phyloP scores from a whole-genome alignment of 257 asterid genomes.

The Knoxia roxburghii region DNA sequence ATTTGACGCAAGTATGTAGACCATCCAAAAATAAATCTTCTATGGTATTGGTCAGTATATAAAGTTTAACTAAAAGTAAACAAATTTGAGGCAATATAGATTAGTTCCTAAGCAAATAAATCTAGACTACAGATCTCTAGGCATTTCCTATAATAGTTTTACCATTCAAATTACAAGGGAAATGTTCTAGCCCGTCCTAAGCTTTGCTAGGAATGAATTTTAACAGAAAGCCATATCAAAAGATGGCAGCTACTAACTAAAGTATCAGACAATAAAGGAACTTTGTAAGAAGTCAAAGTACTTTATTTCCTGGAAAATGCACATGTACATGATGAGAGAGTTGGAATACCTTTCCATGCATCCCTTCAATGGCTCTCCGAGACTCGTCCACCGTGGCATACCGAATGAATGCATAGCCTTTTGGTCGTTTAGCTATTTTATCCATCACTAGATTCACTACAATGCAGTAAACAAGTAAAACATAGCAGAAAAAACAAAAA shows the following conservation, averaged over 20 bases:
- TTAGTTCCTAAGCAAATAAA: background rate
- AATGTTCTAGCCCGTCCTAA: background rate
- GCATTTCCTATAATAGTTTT: background rate
- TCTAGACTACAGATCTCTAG: background rate
- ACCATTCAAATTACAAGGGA: no score
- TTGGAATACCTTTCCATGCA: slow-evolving; percentile 78
- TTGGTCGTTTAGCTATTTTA: slow-evolving; percentile 74
- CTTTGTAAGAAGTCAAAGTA: background rate
- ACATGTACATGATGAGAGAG: background rate
- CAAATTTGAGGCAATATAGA: background rate
- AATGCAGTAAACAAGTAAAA: background rate
- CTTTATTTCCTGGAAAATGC: background rate
- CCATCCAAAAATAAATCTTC: background rate
- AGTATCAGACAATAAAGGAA: background rate
- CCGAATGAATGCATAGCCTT: slow-evolving; percentile 76
- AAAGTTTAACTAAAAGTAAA: background rate
- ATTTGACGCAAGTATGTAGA: background rate
- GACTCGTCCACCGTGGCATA: slow-evolving; percentile 72
- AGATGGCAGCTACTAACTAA: background rate
- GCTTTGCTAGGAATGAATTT: background rate
- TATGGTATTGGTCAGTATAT: background rate
- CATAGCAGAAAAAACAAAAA: background rate
- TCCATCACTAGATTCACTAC: slow-evolving; percentile 82
- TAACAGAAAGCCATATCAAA: background rate
- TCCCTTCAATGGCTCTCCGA: slow-evolving; percentile 74